Percentiles rank a stretch among this genome's conserved stretches.
These are phyloP conservation scores for Debaryomyces psychrophilus DNA, from an alignment of 1,139 yeast species.

Conservation along the genomic window DNA sequence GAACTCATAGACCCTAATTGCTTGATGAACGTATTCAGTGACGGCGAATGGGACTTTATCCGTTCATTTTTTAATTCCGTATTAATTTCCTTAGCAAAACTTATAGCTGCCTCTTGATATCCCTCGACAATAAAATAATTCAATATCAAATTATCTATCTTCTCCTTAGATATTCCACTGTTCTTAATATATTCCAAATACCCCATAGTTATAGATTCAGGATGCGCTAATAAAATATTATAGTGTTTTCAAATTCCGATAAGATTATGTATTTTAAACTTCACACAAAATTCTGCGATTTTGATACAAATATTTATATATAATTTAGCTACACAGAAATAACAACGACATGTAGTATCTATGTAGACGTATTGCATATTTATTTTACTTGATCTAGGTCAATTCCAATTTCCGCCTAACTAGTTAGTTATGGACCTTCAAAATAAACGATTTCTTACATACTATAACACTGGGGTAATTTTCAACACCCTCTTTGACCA, in stretches of 20 bases:
- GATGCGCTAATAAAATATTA: background rate
- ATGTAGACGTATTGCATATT: background rate
- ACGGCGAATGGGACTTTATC: conserved; percentile 5
- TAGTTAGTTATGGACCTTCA: background rate
- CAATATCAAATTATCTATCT: conserved; percentile 50
- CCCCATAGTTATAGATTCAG: conserved; percentile 2
- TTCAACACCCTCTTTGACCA: conserved; percentile 14
- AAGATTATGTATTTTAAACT: conserved; percentile 3
- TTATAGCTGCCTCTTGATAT: conserved; percentile 52
- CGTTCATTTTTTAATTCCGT: conserved; percentile 16
- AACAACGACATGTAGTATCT: background rate
- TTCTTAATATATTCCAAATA: conserved; percentile 5
- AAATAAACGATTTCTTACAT: conserved; percentile 8
- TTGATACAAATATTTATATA: background rate
- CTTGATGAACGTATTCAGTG: conserved; percentile 8
- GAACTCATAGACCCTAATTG: conserved; percentile 11
- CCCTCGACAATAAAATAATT: conserved; percentile 64
- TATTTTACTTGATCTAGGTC: conserved; percentile 12
- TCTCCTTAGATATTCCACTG: conserved; percentile 26
- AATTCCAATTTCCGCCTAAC: conserved; percentile 12
- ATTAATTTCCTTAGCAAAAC: conserved; percentile 50
- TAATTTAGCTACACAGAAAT: background rate
- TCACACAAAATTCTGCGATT: background rate
- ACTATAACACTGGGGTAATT: conserved; percentile 13
- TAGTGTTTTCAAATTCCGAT: background rate